Percentiles rank a stretch among this genome's conserved stretches.
Conservation (phyloP, 768 basidiomycete genomes). For the Podaxis pistillaris region DNA sequence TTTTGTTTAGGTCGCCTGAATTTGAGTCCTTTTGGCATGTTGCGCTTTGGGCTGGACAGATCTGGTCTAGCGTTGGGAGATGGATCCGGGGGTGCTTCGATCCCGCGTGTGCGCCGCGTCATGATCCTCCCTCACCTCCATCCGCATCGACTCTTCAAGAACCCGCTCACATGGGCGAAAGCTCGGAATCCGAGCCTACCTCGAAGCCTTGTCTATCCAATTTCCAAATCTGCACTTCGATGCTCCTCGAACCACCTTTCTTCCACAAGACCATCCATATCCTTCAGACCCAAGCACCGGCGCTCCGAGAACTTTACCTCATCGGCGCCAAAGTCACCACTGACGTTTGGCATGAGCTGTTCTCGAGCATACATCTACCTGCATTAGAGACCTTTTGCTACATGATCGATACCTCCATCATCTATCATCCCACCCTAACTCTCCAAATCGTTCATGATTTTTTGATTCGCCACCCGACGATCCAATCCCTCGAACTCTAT, state of each 20-base stretch:
- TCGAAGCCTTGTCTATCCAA: neutral
- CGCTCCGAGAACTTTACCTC: neutral
- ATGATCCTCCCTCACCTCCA: too few species aligned
- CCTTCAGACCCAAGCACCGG: neutral
- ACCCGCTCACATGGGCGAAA: neutral
- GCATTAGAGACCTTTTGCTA: neutral
- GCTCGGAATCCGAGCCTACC: neutral
- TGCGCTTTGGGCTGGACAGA: neutral
- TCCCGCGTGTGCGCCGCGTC: neutral
- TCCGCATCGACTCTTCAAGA: neutral
- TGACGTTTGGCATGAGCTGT: neutral
- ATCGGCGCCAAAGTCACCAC: neutral
- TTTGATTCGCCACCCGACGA: neutral
- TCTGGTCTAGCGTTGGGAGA: neutral
- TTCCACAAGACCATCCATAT: neutral
- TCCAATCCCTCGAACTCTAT: neutral
- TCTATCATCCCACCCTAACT: neutral
- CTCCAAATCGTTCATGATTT: neutral
- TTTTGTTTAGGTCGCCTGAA: neutral
- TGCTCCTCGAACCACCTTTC: neutral
- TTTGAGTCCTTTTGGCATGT: neutral
- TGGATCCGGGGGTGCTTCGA: neutral
- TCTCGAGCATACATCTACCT: neutral
- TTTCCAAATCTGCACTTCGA: neutral
- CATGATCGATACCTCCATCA: neutral